Evolutionary conservation across 768 basidiomycete genomes (phyloP).

Genomic region (Lactifluus pinguis): DNA sequence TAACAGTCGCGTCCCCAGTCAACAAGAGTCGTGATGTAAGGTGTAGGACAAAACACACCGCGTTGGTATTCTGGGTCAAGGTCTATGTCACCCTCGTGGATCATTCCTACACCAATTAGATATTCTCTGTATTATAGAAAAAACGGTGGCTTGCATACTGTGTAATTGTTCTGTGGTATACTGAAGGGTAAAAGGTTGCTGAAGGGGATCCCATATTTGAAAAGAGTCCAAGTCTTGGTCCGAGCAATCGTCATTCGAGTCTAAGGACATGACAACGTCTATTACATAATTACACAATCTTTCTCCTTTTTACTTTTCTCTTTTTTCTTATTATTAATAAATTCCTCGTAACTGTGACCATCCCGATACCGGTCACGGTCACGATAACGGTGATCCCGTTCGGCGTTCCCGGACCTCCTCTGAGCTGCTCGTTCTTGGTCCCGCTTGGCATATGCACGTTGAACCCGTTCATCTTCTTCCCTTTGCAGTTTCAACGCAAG

Average conservation of each 20-base stretch:
- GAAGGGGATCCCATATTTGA: conserved; percentile 20
- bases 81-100: conserved; percentile 63
- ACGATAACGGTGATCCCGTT: not conserved
- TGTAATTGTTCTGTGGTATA: conserved; percentile 22
- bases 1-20: no score
- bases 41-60: conserved; percentile 33
- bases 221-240: conserved; percentile 16
- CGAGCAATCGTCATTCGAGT: conserved; percentile 5
- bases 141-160: conserved; percentile 14
- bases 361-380: not conserved
- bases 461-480: conserved; percentile 56
- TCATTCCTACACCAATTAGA: conserved; percentile 35
- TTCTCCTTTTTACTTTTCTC: not conserved
- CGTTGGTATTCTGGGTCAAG: conserved; percentile 65
- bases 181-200: conserved; percentile 16
- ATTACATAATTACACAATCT: conserved; percentile 18
- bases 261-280: not conserved
- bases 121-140: not conserved
- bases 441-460: conserved; percentile 28
- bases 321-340: not conserved
- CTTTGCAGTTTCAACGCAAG: conserved; percentile 72
- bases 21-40: not conserved
- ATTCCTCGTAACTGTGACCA: conserved; percentile 1
- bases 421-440: conserved; percentile 29
- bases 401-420: conserved; percentile 5